Evolutionary conservation across 805 yeast genomes (phyloP).

Genomic region (Starmerella davenportii): DNA sequence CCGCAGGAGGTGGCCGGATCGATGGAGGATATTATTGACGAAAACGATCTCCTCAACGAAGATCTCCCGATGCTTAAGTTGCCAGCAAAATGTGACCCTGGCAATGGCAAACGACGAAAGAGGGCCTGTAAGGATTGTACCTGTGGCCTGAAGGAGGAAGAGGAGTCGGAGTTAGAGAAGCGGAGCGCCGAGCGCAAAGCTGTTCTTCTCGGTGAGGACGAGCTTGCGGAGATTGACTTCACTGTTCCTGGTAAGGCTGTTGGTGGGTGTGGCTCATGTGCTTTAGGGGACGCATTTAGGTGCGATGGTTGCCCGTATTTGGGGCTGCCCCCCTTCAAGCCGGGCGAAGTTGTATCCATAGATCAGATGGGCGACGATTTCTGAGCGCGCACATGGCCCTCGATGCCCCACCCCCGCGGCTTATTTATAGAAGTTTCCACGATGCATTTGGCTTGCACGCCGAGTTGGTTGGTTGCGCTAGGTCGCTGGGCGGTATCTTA

Average conservation of each 20-base stretch:
- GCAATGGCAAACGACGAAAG: conserved; percentile 40
- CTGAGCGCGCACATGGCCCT: too few species aligned
- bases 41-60: conserved; percentile 39
- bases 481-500: too few species aligned
- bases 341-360: conserved; percentile 76
- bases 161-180: conserved; percentile 28
- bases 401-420: too few species aligned
- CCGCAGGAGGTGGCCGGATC: conserved; percentile 22
- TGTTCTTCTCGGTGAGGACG: conserved; percentile 43
- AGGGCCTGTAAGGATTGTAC: conserved; percentile 97
- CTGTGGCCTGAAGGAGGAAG: conserved; percentile 84
- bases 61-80: conserved; percentile 31
- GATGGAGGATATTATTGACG: conserved; percentile 24
- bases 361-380: conserved; percentile 27
- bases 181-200: conserved; percentile 30
- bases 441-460: too few species aligned
- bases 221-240: conserved; percentile 79
- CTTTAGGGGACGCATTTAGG: conserved; percentile 94
- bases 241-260: conserved; percentile 84
- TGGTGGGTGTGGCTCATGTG: conserved; percentile 94
- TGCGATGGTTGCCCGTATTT: conserved; percentile 96
- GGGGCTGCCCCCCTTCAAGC: conserved; percentile 95
- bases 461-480: too few species aligned
- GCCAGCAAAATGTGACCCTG: conserved; percentile 41
- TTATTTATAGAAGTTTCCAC: too few species aligned